Evolutionary conservation across 768 basidiomycete genomes (phyloP).

Genomic region (Tricholoma matsutake): DNA sequence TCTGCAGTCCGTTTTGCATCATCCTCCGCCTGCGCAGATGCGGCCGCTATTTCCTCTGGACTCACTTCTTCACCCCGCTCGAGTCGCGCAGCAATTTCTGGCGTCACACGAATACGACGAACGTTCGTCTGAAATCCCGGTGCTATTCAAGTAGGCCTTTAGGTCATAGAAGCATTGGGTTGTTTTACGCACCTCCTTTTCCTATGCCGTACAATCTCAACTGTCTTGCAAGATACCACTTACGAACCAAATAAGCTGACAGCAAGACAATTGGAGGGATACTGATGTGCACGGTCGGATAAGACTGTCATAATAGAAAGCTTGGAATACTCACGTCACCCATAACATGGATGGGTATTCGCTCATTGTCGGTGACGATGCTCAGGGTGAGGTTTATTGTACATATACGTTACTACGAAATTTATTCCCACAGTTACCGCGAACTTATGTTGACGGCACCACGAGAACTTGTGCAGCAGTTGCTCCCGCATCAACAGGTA

Average conservation of each 20-base stretch:
- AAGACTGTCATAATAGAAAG: neutral
- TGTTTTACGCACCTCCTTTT: slow-evolving; percentile 43
- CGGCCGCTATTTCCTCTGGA: slow-evolving; percentile 49
- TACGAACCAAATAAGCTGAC: slow-evolving; percentile 44
- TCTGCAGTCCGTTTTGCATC: slow-evolving; percentile 14
- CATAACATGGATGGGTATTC: slow-evolving; percentile 42
- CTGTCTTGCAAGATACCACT: slow-evolving; percentile 46
- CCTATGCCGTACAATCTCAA: slow-evolving; percentile 50
- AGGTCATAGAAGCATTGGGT: neutral
- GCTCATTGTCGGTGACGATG: slow-evolving; percentile 15
- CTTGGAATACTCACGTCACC: slow-evolving; percentile 37
- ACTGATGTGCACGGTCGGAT: slow-evolving; percentile 21
- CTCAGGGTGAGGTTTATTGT: neutral
- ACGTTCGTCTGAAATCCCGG: slow-evolving; percentile 57
- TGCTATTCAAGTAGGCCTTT: slow-evolving; percentile 27
- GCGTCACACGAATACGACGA: slow-evolving; percentile 45
- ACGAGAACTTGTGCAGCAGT: slow-evolving; percentile 24
- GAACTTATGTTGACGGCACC: neutral
- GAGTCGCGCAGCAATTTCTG: slow-evolving; percentile 52
- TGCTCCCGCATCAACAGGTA: slow-evolving; percentile 41
- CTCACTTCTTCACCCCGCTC: slow-evolving; percentile 50
- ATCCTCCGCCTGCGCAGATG: slow-evolving; percentile 40
- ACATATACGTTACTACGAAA: neutral
- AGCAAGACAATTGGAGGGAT: slow-evolving; percentile 43
- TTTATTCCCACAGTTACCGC: neutral